Evolutionary conservation across 176 grass and related monocot genomes (phyloP), one percentile per base, ranked within the genome.

Genomic region (Ampelocalamus luodianensis): DNA sequence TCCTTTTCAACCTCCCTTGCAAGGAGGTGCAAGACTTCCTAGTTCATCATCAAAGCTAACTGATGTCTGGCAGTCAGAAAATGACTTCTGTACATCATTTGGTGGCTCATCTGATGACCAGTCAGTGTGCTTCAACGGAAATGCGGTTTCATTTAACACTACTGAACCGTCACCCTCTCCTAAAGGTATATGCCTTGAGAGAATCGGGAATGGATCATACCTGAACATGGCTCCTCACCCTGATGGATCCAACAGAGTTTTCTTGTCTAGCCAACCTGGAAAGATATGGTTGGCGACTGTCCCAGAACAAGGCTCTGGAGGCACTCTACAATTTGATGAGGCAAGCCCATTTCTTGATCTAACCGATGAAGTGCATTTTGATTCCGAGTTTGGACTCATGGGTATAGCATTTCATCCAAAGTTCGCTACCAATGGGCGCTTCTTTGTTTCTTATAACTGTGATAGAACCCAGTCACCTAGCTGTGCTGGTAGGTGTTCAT

Each of bases 391-490:
- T 82, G 96, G 96, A 26, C 83, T 98, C 68, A 92, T 98, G 93
- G 91, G 96, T 13, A 76, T 98, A 49, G 91, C 93, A 53, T 98
- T 95, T 76, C 96, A 98, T 84, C 93, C 91, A 20, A 91, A 95
- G 72, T 98, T 93, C 5, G 74, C 83, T 26, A 87, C 74, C 18
- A 98, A 98, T 71, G 96, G 96, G 15, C 91, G 93, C 26, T 89
- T 98, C 81, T 95, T 98, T 73, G 96, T 98, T 66, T 95, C 91
- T 16, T 98, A 98, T 38, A 95, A 93, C 5, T 98, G 96, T 77
- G 96, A 98, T 72, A 95, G 89, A 74, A 80, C 79, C 32, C 32
- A 75, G 40, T 88, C 87, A 34, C 69, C 82, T 80, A 92, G 65
- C 72, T 91, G 11, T 70, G 49, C 72, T 82, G 95, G 95, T 70